These are phyloP conservation scores for Monosporascus sp. DNA, from an alignment of 2,329 filamentous ascomycete genomes.

Conservation along the genomic window DNA sequence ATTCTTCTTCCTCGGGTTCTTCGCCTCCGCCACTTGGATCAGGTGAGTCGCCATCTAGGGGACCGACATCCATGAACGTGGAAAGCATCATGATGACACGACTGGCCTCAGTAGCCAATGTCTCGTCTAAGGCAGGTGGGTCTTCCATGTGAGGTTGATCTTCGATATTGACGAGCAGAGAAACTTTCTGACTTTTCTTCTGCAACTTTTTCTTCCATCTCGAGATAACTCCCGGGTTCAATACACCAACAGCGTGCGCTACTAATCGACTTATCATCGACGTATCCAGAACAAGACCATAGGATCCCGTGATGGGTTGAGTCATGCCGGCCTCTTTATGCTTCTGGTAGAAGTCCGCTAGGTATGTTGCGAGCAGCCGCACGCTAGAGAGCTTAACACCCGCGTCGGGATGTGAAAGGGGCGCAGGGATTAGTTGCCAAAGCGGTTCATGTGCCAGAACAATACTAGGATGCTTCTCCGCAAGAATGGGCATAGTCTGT, in stretches of 20 bases:
- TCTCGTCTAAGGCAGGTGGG: constrained; percentile 53
- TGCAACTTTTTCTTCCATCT: constrained; percentile 24
- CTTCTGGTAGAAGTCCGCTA: constrained; percentile 69
- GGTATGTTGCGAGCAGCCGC: constrained; percentile 68
- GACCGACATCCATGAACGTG: constrained; percentile 56
- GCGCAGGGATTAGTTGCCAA: constrained; percentile 65
- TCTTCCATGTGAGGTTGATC: neutral
- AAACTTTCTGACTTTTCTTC: constrained; percentile 8
- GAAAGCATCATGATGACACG: constrained; percentile 82
- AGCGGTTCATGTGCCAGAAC: constrained; percentile 60
- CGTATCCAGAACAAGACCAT: constrained; percentile 62
- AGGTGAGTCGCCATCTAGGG: constrained; percentile 36
- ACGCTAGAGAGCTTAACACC: constrained; percentile 74
- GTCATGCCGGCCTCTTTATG: constrained; percentile 47
- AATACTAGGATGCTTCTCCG: constrained; percentile 57
- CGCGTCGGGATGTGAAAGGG: constrained; percentile 65
- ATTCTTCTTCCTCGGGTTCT: constrained; percentile 35
- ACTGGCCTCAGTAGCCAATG: constrained; percentile 70
- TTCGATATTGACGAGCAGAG: constrained; percentile 6
- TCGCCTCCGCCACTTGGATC: constrained; percentile 33
- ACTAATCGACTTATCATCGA: constrained; percentile 59
- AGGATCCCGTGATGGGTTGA: constrained; percentile 61
- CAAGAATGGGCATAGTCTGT: constrained; percentile 61
- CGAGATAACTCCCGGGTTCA: constrained; percentile 33
- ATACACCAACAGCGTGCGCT: constrained; percentile 20